A percentile compares a stretch with the other conserved stretches of the same genome.
phyloP scores from a whole-genome alignment of 2,329 filamentous ascomycete species.

The Gnomoniopsis sp. region DNA sequence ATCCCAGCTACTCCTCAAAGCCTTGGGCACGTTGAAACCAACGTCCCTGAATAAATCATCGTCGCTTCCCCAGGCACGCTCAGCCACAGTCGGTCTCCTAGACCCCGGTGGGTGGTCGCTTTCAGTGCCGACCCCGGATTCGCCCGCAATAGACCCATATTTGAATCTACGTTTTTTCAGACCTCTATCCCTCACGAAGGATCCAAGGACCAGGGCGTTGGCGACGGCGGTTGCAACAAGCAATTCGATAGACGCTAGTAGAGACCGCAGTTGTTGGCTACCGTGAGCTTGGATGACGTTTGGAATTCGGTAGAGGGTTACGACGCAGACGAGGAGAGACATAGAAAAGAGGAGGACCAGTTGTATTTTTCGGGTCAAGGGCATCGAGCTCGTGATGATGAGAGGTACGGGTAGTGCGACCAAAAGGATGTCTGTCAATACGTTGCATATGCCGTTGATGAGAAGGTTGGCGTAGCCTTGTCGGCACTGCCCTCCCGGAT shows the following conservation, averaged over 20 bases:
- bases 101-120: slow-evolving; percentile 53
- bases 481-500: slow-evolving; percentile 81
- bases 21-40: slow-evolving; percentile 63
- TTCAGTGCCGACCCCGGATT: slow-evolving; percentile 36
- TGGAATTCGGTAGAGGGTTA: slow-evolving; percentile 79
- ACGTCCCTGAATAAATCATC: slow-evolving; percentile 82
- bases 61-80: slow-evolving; percentile 80
- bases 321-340: slow-evolving; percentile 73
- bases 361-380: slow-evolving; percentile 71
- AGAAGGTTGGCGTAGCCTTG: slow-evolving; percentile 84
- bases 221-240: slow-evolving; percentile 83
- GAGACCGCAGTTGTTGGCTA: slow-evolving; percentile 80
- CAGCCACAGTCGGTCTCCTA: slow-evolving; percentile 44
- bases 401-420: slow-evolving; percentile 88
- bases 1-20: slow-evolving; percentile 39
- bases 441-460: slow-evolving; percentile 85
- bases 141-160: slow-evolving; percentile 49
- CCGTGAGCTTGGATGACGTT: slow-evolving; percentile 69
- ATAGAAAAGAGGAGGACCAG: slow-evolving; percentile 79
- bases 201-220: slow-evolving; percentile 86
- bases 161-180: slow-evolving; percentile 86
- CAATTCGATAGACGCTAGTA: slow-evolving; percentile 86
- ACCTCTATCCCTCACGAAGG: slow-evolving; percentile 86
- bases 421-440: slow-evolving; percentile 83
- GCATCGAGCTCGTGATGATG: slow-evolving; percentile 75